Evolutionary conservation across 73 alveolate species (phyloP).

Genomic region (Paramecium tetraurelia): DNA sequence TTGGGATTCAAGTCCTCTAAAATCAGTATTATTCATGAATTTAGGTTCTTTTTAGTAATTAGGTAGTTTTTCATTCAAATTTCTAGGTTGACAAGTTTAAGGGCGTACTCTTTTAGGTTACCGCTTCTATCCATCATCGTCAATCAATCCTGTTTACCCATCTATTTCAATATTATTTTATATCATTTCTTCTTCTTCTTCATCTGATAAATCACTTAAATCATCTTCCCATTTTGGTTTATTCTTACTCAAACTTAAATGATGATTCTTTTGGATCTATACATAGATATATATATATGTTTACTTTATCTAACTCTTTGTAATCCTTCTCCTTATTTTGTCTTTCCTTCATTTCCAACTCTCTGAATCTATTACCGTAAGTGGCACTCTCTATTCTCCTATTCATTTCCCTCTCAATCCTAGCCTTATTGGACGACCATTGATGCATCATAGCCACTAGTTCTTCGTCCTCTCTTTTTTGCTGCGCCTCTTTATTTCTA

Average conservation of each 20-base stretch:
- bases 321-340: background rate
- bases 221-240: background rate
- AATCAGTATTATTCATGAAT: slow-evolving; percentile 35
- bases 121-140: background rate
- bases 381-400: slow-evolving; percentile 37
- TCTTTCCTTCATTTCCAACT: background rate
- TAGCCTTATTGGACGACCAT: slow-evolving; percentile 38
- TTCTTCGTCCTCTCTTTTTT: slow-evolving; percentile 42
- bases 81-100: background rate
- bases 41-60: background rate
- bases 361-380: slow-evolving; percentile 40
- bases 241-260: background rate
- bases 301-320: slow-evolving; percentile 12
- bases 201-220: slow-evolving; percentile 39
- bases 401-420: slow-evolving; percentile 19
- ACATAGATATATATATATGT: background rate
- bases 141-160: slow-evolving; percentile 1
- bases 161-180: background rate
- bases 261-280: background rate
- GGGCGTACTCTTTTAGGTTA: background rate
- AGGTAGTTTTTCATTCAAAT: background rate
- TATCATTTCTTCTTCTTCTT: background rate
- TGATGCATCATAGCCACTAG: slow-evolving; percentile 20
- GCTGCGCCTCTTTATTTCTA: background rate
- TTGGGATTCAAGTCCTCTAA: slow-evolving; percentile 16